Base-by-base conservation (phyloP, 2,329 filamentous ascomycete genomes). In the Trichoderma sp. region DNA sequence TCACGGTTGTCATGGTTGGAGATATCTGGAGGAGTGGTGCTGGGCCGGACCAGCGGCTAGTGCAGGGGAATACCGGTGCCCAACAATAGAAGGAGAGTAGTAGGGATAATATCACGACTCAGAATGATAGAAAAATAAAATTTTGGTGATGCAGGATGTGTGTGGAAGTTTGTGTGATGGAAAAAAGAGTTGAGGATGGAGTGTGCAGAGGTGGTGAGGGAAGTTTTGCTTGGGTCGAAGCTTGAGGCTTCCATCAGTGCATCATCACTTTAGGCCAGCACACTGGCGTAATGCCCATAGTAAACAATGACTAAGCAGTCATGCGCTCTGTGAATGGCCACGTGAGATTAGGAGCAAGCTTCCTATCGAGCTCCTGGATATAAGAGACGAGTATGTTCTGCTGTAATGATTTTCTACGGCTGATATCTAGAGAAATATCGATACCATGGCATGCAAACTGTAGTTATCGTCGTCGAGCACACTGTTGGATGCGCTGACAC, bases 1-100 rank as follows among this genome's bases (percentile, higher is more conserved):
- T 79, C 30, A 77, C 68, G 32, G 76, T 73, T 30, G 83, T 76
- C 83, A 85, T 85, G 73, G 28, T 26, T 61, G 39, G 1, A 24
- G 67, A 53, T 53, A 39, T 51, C 28, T 34, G 24, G 56, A 53
- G 53, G 26, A 12, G 66, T 68, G 43, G 18, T 43, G 39, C 65
- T 69, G 56, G 36, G 67, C 60, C 18, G 60, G 32, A 60, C 58
- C 43, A 58, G 58, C 26, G 47, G 58, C 43, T 32, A 28, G 43
- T 24, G 39, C 28, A 30, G 60, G 66, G n/a, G n/a, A 63, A 57
- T 47, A 26, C 32, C 26, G 67, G 53, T 26, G 56, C 26, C 61
- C 8, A 56, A 67, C 47, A 26, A 56, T 34, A 34, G 14, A 32
- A 34, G 56, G 1, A 39, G 57, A 39, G 53, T 5, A 30, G n/a